Conservation (phyloP, 495 filamentous ascomycete species). For the Aspergillus leporis region DNA sequence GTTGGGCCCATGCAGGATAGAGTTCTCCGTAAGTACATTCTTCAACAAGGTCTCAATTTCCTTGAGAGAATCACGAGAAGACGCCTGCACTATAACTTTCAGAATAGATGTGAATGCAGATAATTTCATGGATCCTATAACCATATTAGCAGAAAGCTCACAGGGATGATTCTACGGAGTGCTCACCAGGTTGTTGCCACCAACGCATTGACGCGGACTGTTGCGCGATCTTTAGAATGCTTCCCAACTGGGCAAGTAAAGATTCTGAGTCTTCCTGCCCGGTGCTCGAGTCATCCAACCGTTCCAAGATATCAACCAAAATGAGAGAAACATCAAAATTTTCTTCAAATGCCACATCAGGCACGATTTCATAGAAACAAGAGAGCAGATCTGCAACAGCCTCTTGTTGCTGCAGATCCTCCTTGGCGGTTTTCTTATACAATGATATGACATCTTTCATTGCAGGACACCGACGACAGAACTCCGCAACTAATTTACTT, state of each 20-base stretch:
- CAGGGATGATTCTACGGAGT: not conserved
- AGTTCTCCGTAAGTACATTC: slow-evolving; percentile 38
- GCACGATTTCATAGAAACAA: slow-evolving; percentile 78
- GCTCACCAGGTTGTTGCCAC: slow-evolving; percentile 65
- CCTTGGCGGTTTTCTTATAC: slow-evolving; percentile 63
- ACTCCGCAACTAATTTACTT: slow-evolving; percentile 65
- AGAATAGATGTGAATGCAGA: slow-evolving; percentile 50
- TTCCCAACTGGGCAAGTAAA: slow-evolving; percentile 67
- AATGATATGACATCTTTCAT: slow-evolving; percentile 73
- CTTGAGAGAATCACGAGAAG: slow-evolving; percentile 36
- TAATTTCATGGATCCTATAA: slow-evolving; percentile 42
- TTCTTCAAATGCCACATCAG: slow-evolving; percentile 75
- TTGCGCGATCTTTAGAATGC: slow-evolving; percentile 72
- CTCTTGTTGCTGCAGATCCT: slow-evolving; percentile 75
- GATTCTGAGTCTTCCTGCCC: slow-evolving; percentile 48
- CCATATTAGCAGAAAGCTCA: slow-evolving; percentile 2
- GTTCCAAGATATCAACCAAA: slow-evolving; percentile 63
- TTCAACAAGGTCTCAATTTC: slow-evolving; percentile 35
- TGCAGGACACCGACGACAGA: slow-evolving; percentile 73
- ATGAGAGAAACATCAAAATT: slow-evolving; percentile 81
- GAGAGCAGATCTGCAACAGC: slow-evolving; percentile 70
- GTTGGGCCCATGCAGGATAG: slow-evolving; percentile 32
- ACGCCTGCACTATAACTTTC: slow-evolving; percentile 39
- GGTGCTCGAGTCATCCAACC: slow-evolving; percentile 42
- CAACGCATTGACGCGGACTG: slow-evolving; percentile 80